These are phyloP conservation scores for Perkinsus olseni DNA, from an alignment of 169 alveolate species.

Conservation along the genomic window DNA sequence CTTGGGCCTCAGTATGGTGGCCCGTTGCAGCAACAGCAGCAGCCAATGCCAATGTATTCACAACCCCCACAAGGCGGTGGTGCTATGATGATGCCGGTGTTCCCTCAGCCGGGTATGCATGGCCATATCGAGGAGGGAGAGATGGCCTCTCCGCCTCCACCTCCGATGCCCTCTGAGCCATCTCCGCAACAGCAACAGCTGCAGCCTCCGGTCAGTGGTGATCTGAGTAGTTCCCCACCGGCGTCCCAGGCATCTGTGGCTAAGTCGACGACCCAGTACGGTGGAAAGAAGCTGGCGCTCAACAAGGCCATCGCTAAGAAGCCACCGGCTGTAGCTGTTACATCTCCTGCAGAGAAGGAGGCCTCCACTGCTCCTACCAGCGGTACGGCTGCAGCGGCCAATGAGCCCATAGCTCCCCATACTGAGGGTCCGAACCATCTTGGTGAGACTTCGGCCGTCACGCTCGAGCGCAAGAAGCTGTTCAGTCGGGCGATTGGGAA, in stretches of 20 bases:
- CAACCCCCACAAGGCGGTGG: background rate
- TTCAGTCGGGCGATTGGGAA: background rate
- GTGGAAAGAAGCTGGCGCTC: background rate
- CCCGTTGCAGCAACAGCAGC: background rate
- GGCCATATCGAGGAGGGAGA: background rate
- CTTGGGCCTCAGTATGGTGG: background rate
- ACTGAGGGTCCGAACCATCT: background rate
- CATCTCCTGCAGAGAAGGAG: background rate
- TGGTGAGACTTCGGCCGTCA: background rate
- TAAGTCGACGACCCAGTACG: background rate
- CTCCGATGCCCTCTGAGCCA: background rate
- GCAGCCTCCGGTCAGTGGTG: background rate
- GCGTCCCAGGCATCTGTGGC: background rate
- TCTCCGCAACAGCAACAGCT: background rate
- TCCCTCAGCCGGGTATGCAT: background rate
- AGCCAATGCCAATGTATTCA: background rate
- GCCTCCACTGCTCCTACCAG: background rate
- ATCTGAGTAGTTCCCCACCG: background rate
- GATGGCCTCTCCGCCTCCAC: background rate
- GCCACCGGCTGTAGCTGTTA: background rate
- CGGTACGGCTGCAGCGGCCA: background rate
- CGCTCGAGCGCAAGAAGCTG: background rate
- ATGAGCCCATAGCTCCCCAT: background rate
- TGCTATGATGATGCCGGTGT: background rate
- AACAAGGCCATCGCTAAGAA: background rate